Evolutionary conservation across 352 stramenopile species (phyloP).

Genomic region (Phytophthora fragariae): DNA sequence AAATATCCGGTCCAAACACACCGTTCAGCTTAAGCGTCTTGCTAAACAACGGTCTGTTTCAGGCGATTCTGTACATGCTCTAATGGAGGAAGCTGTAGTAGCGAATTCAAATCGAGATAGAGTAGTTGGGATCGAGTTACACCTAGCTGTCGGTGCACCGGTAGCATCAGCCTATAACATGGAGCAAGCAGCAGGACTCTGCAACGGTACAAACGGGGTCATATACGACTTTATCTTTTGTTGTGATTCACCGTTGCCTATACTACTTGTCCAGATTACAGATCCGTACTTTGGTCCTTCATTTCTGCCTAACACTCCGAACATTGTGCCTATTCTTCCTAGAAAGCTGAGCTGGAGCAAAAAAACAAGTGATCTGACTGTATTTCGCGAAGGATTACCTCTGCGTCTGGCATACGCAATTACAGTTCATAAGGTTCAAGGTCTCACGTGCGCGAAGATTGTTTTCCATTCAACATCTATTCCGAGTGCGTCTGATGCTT

Average conservation of each 20-base stretch:
- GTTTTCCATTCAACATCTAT: slow-evolving; percentile 10
- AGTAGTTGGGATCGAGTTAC: not conserved
- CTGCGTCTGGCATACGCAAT: slow-evolving; percentile 14
- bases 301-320: too few species aligned
- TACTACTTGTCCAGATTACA: too few species aligned
- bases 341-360: too few species aligned
- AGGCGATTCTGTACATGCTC: not conserved
- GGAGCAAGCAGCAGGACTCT: too few species aligned
- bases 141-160: not conserved
- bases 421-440: slow-evolving; percentile 19
- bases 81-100: not conserved
- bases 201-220: too few species aligned
- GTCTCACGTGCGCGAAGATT: not conserved
- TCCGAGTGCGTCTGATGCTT: not conserved
- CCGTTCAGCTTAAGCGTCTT: not conserved
- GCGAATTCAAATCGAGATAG: not conserved
- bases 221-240: too few species aligned
- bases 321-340: too few species aligned
- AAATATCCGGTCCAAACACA: not conserved
- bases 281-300: too few species aligned
- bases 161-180: too few species aligned
- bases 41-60: not conserved
- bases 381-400: slow-evolving; percentile 2
- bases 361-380: too few species aligned
- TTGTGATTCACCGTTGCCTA: too few species aligned